phyloP scores from a whole-genome alignment of 306 rosid species.

The Abrus precatorius region DNA sequence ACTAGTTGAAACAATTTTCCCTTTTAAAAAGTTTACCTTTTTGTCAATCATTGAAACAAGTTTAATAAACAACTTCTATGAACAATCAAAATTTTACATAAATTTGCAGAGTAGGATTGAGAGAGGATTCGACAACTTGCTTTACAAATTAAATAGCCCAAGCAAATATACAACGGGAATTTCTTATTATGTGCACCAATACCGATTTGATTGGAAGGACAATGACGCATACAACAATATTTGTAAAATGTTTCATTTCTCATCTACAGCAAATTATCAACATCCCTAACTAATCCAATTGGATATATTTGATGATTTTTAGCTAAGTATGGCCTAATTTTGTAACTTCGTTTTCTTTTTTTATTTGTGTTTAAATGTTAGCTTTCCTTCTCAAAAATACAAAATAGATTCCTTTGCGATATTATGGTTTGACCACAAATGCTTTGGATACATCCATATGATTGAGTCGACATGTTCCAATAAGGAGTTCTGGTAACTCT shows the following conservation, averaged over 20 bases:
- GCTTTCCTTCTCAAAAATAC: conserved; percentile 2
- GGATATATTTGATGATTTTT: background rate
- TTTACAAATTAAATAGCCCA: background rate
- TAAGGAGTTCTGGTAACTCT: conserved; percentile 78
- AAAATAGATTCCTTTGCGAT: background rate
- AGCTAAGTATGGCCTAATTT: background rate
- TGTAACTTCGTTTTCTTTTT: background rate
- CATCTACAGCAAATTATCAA: background rate
- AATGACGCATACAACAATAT: background rate
- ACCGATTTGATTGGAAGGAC: background rate
- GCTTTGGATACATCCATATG: conserved; percentile 68
- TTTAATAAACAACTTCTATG: too few relatives aligned
- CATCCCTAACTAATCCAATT: background rate
- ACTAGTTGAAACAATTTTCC: too few relatives aligned
- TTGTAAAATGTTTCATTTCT: background rate
- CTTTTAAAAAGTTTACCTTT: too few relatives aligned
- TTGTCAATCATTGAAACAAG: too few relatives aligned
- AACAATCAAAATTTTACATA: too few relatives aligned
- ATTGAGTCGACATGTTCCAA: conserved; percentile 76
- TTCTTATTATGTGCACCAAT: background rate
- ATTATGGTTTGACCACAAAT: conserved; percentile 45
- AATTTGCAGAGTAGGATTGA: too few relatives aligned
- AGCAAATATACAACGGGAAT: background rate
- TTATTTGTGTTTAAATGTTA: background rate
- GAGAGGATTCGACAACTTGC: background rate